Conservation (phyloP, 306 rosid species). For the Gleditsia sinensis region DNA sequence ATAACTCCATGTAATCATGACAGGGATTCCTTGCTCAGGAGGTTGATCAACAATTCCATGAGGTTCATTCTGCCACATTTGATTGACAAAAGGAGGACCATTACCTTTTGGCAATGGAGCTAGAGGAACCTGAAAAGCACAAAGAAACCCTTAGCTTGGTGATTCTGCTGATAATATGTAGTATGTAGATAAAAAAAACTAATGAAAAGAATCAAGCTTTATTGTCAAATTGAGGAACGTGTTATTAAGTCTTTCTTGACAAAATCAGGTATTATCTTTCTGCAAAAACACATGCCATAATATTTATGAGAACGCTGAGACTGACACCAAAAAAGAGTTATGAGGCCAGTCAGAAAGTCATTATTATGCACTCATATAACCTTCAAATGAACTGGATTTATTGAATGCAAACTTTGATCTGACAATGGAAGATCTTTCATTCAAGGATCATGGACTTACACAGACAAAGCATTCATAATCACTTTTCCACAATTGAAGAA, state of each 20-base stretch:
- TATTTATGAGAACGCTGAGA: neutral
- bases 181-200: neutral
- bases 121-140: constrained; percentile 75
- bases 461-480: neutral
- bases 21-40: constrained; percentile 72
- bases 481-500: neutral
- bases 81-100: constrained; percentile 53
- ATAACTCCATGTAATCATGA: constrained; percentile 75
- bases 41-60: constrained; percentile 55
- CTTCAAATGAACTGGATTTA: neutral
- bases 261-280: neutral
- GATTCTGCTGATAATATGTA: neutral
- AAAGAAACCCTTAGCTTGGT: constrained; percentile 36
- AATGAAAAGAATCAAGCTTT: neutral
- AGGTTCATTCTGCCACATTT: constrained; percentile 56
- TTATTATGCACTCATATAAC: neutral
- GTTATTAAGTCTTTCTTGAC: neutral
- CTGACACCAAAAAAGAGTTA: neutral
- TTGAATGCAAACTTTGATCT: neutral
- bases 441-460: neutral
- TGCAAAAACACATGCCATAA: neutral
- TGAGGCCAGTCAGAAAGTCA: neutral
- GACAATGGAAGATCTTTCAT: constrained; percentile 8
- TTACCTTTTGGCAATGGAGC: constrained; percentile 73
- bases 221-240: neutral